Conservation (phyloP, 768 basidiomycete species). For the Trametopsis cervina region DNA sequence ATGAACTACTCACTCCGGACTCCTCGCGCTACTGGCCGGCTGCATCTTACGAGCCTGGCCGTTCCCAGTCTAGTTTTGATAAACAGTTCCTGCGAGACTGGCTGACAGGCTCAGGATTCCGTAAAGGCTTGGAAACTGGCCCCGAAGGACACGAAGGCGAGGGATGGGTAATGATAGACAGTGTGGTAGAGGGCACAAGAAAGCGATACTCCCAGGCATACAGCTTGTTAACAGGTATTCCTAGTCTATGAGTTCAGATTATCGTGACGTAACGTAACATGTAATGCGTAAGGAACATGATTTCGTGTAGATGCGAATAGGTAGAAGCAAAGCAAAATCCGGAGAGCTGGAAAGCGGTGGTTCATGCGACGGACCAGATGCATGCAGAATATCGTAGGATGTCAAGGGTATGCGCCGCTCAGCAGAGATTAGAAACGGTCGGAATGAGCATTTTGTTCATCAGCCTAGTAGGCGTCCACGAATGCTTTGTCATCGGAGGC, state of each 20-base stretch:
- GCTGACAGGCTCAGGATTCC: conserved; percentile 68
- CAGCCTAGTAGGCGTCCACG: too few relatives aligned
- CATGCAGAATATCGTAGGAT: too few relatives aligned
- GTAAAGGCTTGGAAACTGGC: conserved; percentile 73
- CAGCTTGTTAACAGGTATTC: conserved; percentile 38
- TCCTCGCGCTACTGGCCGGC: conserved; percentile 96
- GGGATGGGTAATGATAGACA: conserved; percentile 75
- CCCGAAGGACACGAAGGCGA: conserved; percentile 55
- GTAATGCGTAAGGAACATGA: too few relatives aligned
- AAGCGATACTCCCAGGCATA: conserved; percentile 77
- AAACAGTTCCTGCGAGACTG: conserved; percentile 96
- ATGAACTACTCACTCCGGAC: conserved; percentile 96
- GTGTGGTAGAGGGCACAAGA: conserved; percentile 71
- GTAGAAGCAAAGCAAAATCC: too few relatives aligned
- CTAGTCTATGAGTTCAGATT: conserved; percentile 16
- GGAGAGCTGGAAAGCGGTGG: too few relatives aligned
- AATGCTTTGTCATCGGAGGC: too few relatives aligned
- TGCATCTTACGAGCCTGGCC: conserved; percentile 62
- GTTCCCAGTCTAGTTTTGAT: conserved; percentile 85
- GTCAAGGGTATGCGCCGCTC: too few relatives aligned
- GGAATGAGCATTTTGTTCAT: too few relatives aligned
- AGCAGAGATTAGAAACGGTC: too few relatives aligned
- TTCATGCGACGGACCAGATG: too few relatives aligned
- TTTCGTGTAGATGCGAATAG: too few relatives aligned
- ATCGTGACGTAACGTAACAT: too few relatives aligned